A percentile compares a stretch with the other conserved stretches of the same genome.
These are phyloP conservation scores for Lipomyces starkeyi DNA, from an alignment of 805 yeast species.

Conservation along the genomic window DNA sequence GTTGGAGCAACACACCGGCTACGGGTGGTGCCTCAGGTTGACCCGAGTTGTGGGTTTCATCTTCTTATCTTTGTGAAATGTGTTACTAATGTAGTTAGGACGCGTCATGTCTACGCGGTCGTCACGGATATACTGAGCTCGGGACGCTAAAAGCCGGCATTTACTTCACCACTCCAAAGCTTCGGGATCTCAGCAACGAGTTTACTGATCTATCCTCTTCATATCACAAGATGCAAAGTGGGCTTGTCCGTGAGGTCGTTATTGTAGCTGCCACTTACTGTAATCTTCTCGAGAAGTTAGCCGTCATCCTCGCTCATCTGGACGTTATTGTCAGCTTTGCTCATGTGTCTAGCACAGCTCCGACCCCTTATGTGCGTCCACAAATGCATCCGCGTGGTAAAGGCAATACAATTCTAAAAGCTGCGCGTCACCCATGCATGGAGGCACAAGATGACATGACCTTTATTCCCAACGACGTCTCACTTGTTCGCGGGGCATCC, in stretches of 20 bases:
- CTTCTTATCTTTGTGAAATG: not conserved
- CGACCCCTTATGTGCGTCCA: conserved; percentile 81
- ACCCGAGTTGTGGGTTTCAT: conserved; percentile 58
- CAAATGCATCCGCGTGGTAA: conserved; percentile 58
- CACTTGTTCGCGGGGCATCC: conserved; percentile 58
- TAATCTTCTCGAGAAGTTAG: conserved; percentile 73
- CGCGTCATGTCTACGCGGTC: conserved; percentile 70
- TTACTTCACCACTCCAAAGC: conserved; percentile 75
- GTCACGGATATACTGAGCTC: conserved; percentile 68
- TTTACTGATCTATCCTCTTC: conserved; percentile 64
- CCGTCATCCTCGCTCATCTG: conserved; percentile 67
- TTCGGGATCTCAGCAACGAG: conserved; percentile 65
- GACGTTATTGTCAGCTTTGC: conserved; percentile 90
- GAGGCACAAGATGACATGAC: conserved; percentile 89
- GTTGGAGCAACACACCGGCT: conserved; percentile 82
- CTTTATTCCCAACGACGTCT: conserved; percentile 93
- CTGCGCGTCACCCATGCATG: conserved; percentile 94
- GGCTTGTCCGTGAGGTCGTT: conserved; percentile 82
- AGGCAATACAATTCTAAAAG: conserved; percentile 57
- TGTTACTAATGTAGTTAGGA: conserved; percentile 54
- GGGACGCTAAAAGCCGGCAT: conserved; percentile 96
- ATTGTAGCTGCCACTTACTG: conserved; percentile 80
- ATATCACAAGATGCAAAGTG: conserved; percentile 76
- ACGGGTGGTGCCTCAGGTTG: conserved; percentile 94
- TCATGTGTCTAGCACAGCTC: conserved; percentile 80